Percentiles rank a stretch among this genome's conserved stretches.
Conservation (phyloP, 169 alveolate genomes). For the Plasmodium knowlesi region DNA sequence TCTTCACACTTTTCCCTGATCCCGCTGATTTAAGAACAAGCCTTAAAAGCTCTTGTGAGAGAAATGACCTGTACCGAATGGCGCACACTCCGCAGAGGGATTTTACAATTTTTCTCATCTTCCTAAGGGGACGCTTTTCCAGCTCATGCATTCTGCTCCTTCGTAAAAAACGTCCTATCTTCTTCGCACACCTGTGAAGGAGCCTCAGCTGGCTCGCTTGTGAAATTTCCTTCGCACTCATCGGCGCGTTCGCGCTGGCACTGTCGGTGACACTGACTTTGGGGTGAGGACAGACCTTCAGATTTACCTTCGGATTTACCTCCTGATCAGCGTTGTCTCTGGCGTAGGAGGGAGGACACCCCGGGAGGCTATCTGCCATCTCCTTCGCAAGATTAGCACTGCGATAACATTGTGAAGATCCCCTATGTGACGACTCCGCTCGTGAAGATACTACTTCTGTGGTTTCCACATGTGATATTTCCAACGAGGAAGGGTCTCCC, state of each 20-base stretch:
- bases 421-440: background rate
- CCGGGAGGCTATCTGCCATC: background rate
- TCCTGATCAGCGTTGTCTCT: background rate
- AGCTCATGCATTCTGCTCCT: background rate
- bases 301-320: background rate
- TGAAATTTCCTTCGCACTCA: background rate
- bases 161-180: background rate
- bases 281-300: background rate
- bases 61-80: constrained; percentile 7
- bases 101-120: constrained; percentile 13
- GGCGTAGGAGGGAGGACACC: background rate
- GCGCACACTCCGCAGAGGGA: background rate
- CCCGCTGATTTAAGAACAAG: background rate
- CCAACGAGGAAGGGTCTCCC: background rate
- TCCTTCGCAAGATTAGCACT: background rate
- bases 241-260: background rate
- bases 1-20: background rate
- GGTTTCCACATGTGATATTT: background rate
- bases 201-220: background rate
- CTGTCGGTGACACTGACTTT: background rate
- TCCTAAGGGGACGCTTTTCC: background rate
- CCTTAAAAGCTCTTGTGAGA: constrained; percentile 21
- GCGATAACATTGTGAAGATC: background rate
- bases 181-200: background rate
- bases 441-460: background rate